These are phyloP conservation scores for Psophocarpus tetragonolobus DNA, from an alignment of 306 rosid species.

Conservation along the genomic window DNA sequence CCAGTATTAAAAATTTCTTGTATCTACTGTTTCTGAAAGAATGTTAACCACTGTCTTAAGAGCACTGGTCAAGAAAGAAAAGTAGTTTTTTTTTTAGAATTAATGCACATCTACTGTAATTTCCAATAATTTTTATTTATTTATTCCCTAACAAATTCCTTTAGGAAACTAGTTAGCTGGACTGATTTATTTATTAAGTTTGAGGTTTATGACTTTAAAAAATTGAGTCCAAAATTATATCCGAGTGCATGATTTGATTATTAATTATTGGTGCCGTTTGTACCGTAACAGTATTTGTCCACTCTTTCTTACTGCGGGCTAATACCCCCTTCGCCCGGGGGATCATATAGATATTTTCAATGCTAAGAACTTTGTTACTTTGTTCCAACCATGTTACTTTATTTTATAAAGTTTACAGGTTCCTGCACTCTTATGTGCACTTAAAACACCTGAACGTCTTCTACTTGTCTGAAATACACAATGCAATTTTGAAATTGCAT, in stretches of 20 bases:
- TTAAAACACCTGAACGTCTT: neutral
- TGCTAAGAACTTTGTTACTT: neutral
- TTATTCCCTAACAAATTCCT: neutral
- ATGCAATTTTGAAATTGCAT: slow-evolving; percentile 1
- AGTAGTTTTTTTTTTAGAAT: neutral
- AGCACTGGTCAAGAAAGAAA: neutral
- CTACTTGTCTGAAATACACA: neutral
- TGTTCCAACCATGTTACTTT: neutral
- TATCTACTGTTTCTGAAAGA: neutral
- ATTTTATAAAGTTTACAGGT: neutral
- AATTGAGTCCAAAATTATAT: neutral
- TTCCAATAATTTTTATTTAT: neutral
- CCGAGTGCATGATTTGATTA: neutral
- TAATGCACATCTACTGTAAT: neutral
- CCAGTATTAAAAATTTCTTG: neutral
- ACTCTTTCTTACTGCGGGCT: neutral
- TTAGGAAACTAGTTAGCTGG: neutral
- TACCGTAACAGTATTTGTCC: neutral
- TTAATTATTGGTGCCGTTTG: neutral
- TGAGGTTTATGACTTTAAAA: neutral
- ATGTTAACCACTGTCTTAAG: neutral
- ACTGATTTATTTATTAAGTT: neutral
- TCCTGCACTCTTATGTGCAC: neutral
- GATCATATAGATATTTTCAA: neutral
- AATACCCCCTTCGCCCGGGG: neutral